A percentile compares a stretch with the other conserved stretches of the same genome.
phyloP scores from a whole-genome alignment of 805 yeast species.

The Metschnikowia baotianmanensis region DNA sequence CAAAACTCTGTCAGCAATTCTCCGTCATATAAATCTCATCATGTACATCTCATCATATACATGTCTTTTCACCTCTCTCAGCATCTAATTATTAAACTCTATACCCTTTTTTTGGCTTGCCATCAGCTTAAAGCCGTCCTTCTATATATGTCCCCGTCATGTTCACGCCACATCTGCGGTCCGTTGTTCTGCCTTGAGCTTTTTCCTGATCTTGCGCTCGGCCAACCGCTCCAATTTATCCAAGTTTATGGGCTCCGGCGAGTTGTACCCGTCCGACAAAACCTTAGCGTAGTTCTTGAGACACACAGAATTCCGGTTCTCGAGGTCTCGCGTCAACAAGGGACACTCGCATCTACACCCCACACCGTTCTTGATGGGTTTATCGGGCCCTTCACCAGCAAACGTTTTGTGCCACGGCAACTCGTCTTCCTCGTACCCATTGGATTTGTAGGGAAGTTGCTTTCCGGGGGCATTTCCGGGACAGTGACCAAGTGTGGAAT shows the following conservation, averaged over 20 bases:
- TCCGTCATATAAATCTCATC: too few relatives aligned
- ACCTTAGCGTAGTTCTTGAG: slow-evolving; percentile 48
- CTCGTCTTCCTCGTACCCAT: slow-evolving; percentile 25
- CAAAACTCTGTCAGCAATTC: too few relatives aligned
- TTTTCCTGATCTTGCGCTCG: slow-evolving; percentile 19
- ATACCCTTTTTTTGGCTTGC: too few relatives aligned
- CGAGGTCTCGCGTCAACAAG: slow-evolving; percentile 46
- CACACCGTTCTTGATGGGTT: slow-evolving; percentile 45
- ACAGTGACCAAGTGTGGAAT: slow-evolving; percentile 79
- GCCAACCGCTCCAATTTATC: slow-evolving; percentile 26
- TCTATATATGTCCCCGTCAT: background rate
- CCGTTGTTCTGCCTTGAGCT: slow-evolving; percentile 21
- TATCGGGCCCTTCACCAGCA: slow-evolving; percentile 22
- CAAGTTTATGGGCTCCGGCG: slow-evolving; percentile 22
- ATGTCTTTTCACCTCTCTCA: too few relatives aligned
- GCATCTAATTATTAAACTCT: too few relatives aligned
- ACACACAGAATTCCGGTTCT: slow-evolving; percentile 51
- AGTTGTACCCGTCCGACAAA: slow-evolving; percentile 29
- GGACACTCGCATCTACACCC: slow-evolving; percentile 92
- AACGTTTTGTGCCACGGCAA: slow-evolving; percentile 29
- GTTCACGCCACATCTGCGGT: slow-evolving; percentile 7
- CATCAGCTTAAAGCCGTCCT: background rate
- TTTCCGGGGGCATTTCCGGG: slow-evolving; percentile 52
- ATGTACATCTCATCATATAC: too few relatives aligned
- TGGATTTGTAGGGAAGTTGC: slow-evolving; percentile 19